These are phyloP conservation scores for Boletus bicolor DNA, from an alignment of 768 basidiomycete species.

Conservation along the genomic window DNA sequence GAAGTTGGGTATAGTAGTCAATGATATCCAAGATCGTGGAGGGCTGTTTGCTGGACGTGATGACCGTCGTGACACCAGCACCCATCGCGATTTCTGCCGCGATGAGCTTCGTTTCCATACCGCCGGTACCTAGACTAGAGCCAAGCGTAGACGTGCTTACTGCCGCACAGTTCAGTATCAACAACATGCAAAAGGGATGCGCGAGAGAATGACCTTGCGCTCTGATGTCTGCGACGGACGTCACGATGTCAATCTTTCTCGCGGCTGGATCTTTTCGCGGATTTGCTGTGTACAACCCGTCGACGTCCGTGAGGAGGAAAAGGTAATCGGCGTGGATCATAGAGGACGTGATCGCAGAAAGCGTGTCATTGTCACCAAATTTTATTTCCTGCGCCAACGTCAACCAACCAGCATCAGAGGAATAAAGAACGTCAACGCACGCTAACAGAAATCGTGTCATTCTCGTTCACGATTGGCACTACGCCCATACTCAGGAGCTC, in stretches of 20 bases:
- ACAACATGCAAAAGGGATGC: neutral
- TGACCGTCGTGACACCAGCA: constrained; percentile 90
- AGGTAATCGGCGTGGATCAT: constrained; percentile 99
- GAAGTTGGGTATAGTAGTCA: constrained; percentile 59
- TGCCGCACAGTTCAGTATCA: constrained; percentile 26
- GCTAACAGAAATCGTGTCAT: constrained; percentile 97
- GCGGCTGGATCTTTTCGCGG: constrained; percentile 88
- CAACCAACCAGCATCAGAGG: neutral
- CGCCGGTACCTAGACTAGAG: constrained; percentile 91
- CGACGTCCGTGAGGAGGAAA: constrained; percentile 94
- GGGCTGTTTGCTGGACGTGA: constrained; percentile 80
- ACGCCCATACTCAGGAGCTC: constrained; percentile 92
- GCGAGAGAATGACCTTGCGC: constrained; percentile 56
- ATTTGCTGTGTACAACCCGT: constrained; percentile 92
- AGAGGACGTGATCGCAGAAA: constrained; percentile 94
- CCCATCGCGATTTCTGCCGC: constrained; percentile 97
- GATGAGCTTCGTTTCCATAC: constrained; percentile 99
- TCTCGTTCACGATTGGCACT: constrained; percentile 98
- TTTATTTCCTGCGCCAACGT: constrained; percentile 81
- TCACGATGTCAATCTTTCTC: constrained; percentile 74
- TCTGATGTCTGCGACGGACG: constrained; percentile 79
- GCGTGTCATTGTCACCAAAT: constrained; percentile 98
- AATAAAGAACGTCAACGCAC: constrained; percentile 45
- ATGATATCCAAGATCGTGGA: constrained; percentile 77
- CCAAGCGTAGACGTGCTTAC: constrained; percentile 93